phyloP scores from a whole-genome alignment of 805 yeast species.

The Lachancea sp. region DNA sequence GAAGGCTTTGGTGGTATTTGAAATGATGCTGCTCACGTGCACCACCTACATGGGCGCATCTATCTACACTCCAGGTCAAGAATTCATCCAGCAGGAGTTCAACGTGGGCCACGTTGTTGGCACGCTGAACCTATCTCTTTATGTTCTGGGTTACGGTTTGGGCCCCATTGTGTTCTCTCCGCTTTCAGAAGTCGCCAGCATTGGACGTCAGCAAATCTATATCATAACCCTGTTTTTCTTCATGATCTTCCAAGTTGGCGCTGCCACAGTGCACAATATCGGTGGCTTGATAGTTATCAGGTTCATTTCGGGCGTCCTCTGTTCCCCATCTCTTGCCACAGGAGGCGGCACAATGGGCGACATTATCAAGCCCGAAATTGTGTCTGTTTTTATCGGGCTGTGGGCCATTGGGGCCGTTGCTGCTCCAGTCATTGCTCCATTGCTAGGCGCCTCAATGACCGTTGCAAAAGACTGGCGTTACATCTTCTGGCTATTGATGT shows the following conservation, averaged over 20 bases:
- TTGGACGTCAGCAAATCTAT: conserved; percentile 50
- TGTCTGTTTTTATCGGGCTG: conserved; percentile 42
- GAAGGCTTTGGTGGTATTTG: conserved; percentile 35
- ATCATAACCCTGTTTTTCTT: conserved; percentile 42
- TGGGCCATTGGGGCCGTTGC: conserved; percentile 51
- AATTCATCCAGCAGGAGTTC: conserved; percentile 41
- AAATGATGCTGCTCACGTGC: conserved; percentile 42
- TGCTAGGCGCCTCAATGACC: conserved; percentile 47
- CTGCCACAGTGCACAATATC: conserved; percentile 45
- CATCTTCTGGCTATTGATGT: conserved; percentile 47
- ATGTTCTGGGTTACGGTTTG: conserved; percentile 54
- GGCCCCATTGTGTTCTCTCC: conserved; percentile 59
- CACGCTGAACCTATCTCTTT: conserved; percentile 46
- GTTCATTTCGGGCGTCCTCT: conserved; percentile 48
- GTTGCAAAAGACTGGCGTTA: conserved; percentile 48
- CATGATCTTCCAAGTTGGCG: conserved; percentile 48
- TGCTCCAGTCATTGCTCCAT: conserved; percentile 53
- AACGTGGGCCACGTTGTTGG: conserved; percentile 40
- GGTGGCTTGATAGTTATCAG: conserved; percentile 47
- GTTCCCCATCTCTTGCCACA: conserved; percentile 51
- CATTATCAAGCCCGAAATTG: conserved; percentile 36
- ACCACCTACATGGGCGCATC: conserved; percentile 54
- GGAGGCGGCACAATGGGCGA: conserved; percentile 57
- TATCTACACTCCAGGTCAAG: conserved; percentile 47
- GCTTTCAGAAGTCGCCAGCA: conserved; percentile 45